Base-by-base conservation (phyloP, 2,329 filamentous ascomycete species). In the Arthrinium phaeospermum region DNA sequence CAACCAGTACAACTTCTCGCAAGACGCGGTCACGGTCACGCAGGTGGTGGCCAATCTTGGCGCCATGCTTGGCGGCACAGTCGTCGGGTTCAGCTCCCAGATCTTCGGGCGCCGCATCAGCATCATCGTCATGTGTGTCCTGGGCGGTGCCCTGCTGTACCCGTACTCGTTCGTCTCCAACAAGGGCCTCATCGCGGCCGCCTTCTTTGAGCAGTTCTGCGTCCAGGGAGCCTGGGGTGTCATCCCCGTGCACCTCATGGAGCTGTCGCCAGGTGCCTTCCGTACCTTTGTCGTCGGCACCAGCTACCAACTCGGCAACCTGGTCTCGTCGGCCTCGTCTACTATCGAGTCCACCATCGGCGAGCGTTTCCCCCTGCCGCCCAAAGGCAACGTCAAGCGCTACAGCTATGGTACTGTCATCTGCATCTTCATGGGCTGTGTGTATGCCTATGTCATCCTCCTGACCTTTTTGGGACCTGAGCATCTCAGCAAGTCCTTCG, bases 351-450 rank as follows among this genome's bases (percentile, higher is more conserved):
- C 92, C 1, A 92, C 89, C 0, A 91, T 95, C 49, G 93, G 93
- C 47, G 92, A 95, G 81, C 84, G 86, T 1, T 96, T 94, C 80
- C 93, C 93, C 0, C 86, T 97, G 3, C 86, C 91, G 0, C 84
- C 89, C 0, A 88, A 87, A 0, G 80, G 86, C 24, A 79, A 82
- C 0, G 86, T 84, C 0, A 80, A 83, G 45, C 81, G 92, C 3
- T 94, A 92, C 80, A 84, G 94, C 73, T 97, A 97, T 76, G 94
- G 94, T 51, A 91, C 91, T 76, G 94, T 97, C 13, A 96, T 97
- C 75, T 94, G 92, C 79, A 96, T 97, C 78, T 97, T 98, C 83
- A 95, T 98, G 93, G 95, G 88, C 0, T 94, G 92, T 76, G 94
- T 97, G 0, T 97, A 89, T 76, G 87, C 79, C 37, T 91, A 90